Evolutionary conservation across 495 filamentous ascomycete genomes (phyloP).

Genomic region (Hypoxylon perforatum): DNA sequence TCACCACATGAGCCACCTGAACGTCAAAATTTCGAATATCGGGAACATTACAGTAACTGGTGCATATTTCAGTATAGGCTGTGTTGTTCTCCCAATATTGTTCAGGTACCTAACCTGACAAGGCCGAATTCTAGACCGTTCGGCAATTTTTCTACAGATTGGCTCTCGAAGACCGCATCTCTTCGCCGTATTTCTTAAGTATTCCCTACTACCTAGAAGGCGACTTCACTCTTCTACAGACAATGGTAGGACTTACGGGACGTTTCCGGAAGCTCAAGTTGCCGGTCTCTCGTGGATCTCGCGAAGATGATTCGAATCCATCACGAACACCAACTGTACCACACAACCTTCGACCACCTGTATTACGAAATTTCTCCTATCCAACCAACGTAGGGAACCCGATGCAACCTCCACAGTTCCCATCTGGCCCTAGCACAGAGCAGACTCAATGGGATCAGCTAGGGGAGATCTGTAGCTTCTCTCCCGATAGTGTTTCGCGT

Average conservation of each 20-base stretch:
- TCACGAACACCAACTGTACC: constrained; percentile 14
- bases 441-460: constrained; percentile 44
- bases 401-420: constrained; percentile 9
- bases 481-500: constrained; percentile 25
- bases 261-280: constrained; percentile 43
- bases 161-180: too few species aligned
- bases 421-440: not conserved
- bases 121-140: too few species aligned
- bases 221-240: constrained; percentile 10
- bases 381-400: constrained; percentile 33
- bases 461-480: constrained; percentile 45
- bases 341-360: constrained; percentile 25
- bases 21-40: too few species aligned
- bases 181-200: not conserved
- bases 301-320: constrained; percentile 18
- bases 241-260: constrained; percentile 46
- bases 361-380: constrained; percentile 48
- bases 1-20: too few species aligned
- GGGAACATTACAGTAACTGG: too few species aligned
- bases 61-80: too few species aligned
- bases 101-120: too few species aligned
- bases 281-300: constrained; percentile 28
- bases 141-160: too few species aligned
- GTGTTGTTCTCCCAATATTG: too few species aligned
- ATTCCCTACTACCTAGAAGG: not conserved